Evolutionary conservation across 768 basidiomycete species (phyloP).

Genomic region (Boletus subparvulus): DNA sequence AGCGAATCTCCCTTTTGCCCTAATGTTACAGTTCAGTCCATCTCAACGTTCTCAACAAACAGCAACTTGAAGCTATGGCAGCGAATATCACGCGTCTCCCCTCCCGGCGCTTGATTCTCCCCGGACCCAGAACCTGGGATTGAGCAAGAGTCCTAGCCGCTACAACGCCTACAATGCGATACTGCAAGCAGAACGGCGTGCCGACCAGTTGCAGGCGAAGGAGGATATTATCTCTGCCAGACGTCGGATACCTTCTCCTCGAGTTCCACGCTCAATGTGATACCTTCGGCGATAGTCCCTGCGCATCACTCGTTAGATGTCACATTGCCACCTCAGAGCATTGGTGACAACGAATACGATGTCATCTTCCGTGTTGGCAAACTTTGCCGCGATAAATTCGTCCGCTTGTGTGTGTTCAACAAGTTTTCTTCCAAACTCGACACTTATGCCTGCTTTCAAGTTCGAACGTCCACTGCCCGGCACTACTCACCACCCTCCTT

Average conservation of each 20-base stretch:
- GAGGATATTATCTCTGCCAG: not conserved
- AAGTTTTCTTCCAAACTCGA: not conserved
- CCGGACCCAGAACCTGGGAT: not conserved
- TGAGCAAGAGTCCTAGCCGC: no score
- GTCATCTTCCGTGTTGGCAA: not conserved
- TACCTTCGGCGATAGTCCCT: not conserved
- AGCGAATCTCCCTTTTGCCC: no score
- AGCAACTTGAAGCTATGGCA: no score
- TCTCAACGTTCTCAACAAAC: no score
- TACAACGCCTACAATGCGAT: not conserved
- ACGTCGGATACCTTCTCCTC: not conserved
- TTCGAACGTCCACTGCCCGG: not conserved
- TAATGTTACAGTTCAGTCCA: no score
- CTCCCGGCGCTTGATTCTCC: not conserved
- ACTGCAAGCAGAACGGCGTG: not conserved
- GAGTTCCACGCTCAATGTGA: not conserved
- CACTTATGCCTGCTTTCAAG: not conserved
- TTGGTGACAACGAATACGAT: no score
- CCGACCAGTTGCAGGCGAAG: not conserved
- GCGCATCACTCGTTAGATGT: not conserved
- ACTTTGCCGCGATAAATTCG: not conserved
- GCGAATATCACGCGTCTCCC: no score
- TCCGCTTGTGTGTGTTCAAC: not conserved
- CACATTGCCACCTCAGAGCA: not conserved
- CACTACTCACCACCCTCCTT: not conserved